A percentile compares a stretch with the other conserved stretches of the same genome.
phyloP scores from a whole-genome alignment of 352 stramenopile genomes.

The Blastocystis sp. region DNA sequence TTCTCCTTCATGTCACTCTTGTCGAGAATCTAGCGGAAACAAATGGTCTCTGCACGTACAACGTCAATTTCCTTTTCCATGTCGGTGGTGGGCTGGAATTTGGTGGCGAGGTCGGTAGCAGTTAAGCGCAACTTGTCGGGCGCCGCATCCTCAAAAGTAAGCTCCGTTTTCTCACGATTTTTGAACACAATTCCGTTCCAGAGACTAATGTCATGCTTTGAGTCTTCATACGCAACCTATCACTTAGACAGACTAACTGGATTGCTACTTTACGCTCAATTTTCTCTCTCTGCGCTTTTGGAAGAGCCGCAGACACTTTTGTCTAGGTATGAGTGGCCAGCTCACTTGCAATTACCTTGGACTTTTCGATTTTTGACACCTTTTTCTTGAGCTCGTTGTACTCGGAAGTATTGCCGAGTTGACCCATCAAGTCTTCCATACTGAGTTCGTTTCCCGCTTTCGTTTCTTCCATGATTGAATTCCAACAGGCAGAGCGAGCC shows the following conservation, averaged over 20 bases:
- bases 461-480: background rate
- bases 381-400: background rate
- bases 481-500: no score
- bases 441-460: background rate
- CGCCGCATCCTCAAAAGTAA: constrained; percentile 12
- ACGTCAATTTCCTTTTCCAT: constrained; percentile 55
- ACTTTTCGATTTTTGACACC: constrained; percentile 14
- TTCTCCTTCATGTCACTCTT: constrained; percentile 56
- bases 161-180: background rate
- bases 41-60: background rate
- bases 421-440: background rate
- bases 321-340: background rate
- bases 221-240: constrained; percentile 48
- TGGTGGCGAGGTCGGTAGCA: background rate
- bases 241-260: background rate
- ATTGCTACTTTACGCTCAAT: constrained; percentile 30
- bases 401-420: background rate
- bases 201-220: background rate
- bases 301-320: constrained; percentile 31
- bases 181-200: constrained; percentile 46
- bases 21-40: background rate
- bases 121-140: background rate
- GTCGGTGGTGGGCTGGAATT: constrained; percentile 17
- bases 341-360: background rate
- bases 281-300: background rate